Conservation (phyloP, 108 stramenopile genomes). For the Nitzschia sp. region DNA sequence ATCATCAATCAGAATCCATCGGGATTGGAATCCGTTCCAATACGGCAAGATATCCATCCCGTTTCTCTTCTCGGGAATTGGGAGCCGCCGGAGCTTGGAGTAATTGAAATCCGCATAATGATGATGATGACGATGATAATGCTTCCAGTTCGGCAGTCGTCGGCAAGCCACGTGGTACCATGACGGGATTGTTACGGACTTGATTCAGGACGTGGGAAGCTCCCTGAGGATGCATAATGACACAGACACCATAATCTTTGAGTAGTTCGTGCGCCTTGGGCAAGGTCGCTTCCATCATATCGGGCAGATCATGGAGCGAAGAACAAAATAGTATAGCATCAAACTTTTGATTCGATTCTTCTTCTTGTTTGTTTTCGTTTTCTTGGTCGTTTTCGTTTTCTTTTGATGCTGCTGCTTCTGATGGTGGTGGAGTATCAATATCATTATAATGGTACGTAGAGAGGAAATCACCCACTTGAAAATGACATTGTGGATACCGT, state of each 20-base stretch:
- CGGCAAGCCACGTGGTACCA: conserved; percentile 68
- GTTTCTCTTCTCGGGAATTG: conserved; percentile 15
- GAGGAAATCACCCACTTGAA: conserved; percentile 53
- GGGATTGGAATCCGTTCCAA: conserved; percentile 18
- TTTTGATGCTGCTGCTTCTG: background rate
- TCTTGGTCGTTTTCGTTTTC: background rate
- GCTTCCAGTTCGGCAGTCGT: conserved; percentile 49
- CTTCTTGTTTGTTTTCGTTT: no score
- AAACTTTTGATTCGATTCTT: conserved; percentile 29
- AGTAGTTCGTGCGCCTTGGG: conserved; percentile 50
- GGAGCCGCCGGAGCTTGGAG: conserved; percentile 21
- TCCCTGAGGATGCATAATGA: conserved; percentile 74
- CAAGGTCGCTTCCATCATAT: conserved; percentile 38
- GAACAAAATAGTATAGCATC: conserved; percentile 71
- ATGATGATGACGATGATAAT: no score
- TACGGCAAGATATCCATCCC: conserved; percentile 34
- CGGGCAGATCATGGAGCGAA: conserved; percentile 69
- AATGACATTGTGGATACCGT: conserved; percentile 43
- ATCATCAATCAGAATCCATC: no score
- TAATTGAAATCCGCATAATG: conserved; percentile 17
- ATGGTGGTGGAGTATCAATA: background rate
- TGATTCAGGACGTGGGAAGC: conserved; percentile 62
- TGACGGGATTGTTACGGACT: conserved; percentile 56
- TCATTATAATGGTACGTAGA: no score
- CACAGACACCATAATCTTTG: conserved; percentile 37